Conservation (phyloP, 192 early-diverging fungal genomes). For the Coemansia sp. region DNA sequence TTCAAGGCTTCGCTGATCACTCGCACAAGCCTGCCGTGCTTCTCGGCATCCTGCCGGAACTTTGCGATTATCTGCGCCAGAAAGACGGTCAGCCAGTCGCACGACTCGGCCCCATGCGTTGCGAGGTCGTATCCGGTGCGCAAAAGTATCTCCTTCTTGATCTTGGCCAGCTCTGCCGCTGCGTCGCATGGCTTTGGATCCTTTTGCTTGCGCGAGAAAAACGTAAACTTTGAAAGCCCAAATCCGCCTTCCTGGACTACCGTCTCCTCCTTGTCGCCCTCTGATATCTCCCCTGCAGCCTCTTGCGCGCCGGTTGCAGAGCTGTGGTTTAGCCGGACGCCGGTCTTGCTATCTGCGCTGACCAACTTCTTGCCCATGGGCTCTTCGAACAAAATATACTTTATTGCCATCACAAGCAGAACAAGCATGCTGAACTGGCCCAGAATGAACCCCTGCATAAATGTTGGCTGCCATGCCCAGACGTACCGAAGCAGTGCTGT, state of each 20-base stretch:
- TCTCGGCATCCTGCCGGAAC: conserved; percentile 55
- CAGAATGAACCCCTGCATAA: conserved; percentile 57
- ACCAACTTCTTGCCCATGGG: conserved; percentile 20
- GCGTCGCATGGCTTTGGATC: conserved; percentile 38
- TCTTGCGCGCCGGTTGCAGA: not conserved
- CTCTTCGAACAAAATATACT: conserved; percentile 58
- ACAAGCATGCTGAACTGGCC: conserved; percentile 57
- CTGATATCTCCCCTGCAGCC: not conserved
- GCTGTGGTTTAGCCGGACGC: not conserved
- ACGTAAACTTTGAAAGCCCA: conserved; percentile 51
- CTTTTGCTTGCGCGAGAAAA: conserved; percentile 51
- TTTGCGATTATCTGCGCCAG: conserved; percentile 56
- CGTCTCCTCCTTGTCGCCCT: conserved; percentile 11
- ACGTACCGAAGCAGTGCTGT: conserved; percentile 13
- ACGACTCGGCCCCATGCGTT: conserved; percentile 46
- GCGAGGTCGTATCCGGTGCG: conserved; percentile 50
- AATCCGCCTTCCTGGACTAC: conserved; percentile 46
- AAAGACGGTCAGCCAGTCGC: conserved; percentile 62
- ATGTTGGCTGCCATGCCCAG: conserved; percentile 53
- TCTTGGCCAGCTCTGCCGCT: conserved; percentile 47
- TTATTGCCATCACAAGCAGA: conserved; percentile 49
- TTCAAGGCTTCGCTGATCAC: conserved; percentile 57
- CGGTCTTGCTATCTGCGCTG: conserved; percentile 5
- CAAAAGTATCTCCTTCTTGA: conserved; percentile 52
- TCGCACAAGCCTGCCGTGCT: conserved; percentile 51